A percentile compares a stretch with the other conserved stretches of the same genome.
These are phyloP conservation scores for Medicago ruthenica DNA, from an alignment of 306 rosid genomes.

Conservation along the genomic window DNA sequence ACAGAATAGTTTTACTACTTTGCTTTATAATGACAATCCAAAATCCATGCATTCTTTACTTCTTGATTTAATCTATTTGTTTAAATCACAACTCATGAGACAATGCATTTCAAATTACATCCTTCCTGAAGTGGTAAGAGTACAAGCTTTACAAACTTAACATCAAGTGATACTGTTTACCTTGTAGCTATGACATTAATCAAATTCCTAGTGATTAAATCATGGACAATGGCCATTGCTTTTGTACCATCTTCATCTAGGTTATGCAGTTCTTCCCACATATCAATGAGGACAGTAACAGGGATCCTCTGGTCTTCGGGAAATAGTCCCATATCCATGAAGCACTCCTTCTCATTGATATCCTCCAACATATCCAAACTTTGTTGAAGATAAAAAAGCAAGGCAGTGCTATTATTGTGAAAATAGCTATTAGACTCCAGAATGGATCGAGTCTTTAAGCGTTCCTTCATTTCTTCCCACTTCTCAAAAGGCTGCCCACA, in stretches of 20 bases:
- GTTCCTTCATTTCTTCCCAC: constrained; percentile 52
- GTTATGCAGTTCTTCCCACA: constrained; percentile 59
- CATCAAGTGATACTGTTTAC: constrained; percentile 38
- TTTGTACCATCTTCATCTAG: constrained; percentile 44
- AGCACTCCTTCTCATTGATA: constrained; percentile 54
- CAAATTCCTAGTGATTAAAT: constrained; percentile 50
- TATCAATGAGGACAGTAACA: constrained; percentile 62
- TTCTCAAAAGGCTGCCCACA: constrained; percentile 42
- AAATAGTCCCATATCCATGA: constrained; percentile 73
- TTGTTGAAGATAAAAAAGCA: constrained; percentile 55
- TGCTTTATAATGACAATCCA: neutral
- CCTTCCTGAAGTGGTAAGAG: no score
- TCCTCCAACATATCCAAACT: constrained; percentile 59
- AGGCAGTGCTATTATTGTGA: neutral
- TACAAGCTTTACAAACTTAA: no score
- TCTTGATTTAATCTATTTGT: no score
- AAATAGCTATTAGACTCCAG: constrained; percentile 36
- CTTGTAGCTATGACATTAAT: constrained; percentile 56
- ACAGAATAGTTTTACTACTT: neutral
- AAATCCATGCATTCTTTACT: neutral
- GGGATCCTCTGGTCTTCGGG: constrained; percentile 70
- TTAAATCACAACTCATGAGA: no score
- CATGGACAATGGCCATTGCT: constrained; percentile 47
- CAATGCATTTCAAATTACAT: no score
- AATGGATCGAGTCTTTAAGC: constrained; percentile 46